Evolutionary conservation across 257 asterid species (phyloP).

Genomic region (Ocimum tenuiflorum): DNA sequence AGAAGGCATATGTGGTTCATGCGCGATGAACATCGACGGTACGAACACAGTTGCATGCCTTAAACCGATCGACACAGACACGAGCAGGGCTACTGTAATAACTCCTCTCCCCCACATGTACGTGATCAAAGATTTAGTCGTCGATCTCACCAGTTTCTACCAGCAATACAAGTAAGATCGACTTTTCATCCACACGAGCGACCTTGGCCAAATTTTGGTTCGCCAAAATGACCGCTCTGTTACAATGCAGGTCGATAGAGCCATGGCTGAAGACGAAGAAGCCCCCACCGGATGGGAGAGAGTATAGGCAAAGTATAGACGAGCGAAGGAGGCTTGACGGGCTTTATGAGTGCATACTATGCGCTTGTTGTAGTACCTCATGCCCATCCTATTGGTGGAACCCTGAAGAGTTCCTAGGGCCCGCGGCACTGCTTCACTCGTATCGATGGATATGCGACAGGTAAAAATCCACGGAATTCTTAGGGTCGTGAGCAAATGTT

Average conservation of each 20-base stretch:
- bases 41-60: slow-evolving; percentile 72
- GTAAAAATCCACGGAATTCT: slow-evolving; percentile 16
- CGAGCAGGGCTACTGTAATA: slow-evolving; percentile 37
- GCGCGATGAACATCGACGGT: slow-evolving; percentile 75
- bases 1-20: slow-evolving; percentile 78
- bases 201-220: too few relatives aligned
- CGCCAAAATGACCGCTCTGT: too few relatives aligned
- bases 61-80: slow-evolving; percentile 51
- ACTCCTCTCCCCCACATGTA: slow-evolving; percentile 79
- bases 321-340: slow-evolving; percentile 70
- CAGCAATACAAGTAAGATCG: slow-evolving; percentile 61
- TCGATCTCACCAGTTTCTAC: slow-evolving; percentile 69
- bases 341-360: slow-evolving; percentile 64
- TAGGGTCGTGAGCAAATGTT: too few relatives aligned
- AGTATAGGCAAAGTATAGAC: slow-evolving; percentile 37
- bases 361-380: slow-evolving; percentile 67
- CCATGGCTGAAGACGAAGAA: slow-evolving; percentile 70
- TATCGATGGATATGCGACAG: slow-evolving; percentile 76
- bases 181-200: not conserved
- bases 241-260: slow-evolving; percentile 47
- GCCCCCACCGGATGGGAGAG: slow-evolving; percentile 45
- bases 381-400: slow-evolving; percentile 95
- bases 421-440: slow-evolving; percentile 63
- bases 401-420: slow-evolving; percentile 66
- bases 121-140: slow-evolving; percentile 74